Percentiles rank a stretch among this genome's conserved stretches.
These are phyloP conservation scores for Aegilops bicornis DNA, from an alignment of 176 grass and related monocot genomes.

Conservation along the genomic window DNA sequence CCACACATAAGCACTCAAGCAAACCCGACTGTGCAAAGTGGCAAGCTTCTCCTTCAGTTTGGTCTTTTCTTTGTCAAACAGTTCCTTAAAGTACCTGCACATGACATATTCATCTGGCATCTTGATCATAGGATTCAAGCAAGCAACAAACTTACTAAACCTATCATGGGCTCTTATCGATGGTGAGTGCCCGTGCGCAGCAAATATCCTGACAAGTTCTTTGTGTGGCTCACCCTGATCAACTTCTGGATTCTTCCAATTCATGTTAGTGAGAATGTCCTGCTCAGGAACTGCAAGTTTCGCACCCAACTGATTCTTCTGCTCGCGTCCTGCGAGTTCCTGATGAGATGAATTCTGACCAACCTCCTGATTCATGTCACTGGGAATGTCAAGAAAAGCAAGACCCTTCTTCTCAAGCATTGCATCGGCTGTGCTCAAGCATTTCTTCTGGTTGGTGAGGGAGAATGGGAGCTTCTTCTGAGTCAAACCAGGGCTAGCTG, in stretches of 20 bases:
- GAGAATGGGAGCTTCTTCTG: conserved; percentile 37
- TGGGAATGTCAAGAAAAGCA: not conserved
- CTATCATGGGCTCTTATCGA: conserved; percentile 1
- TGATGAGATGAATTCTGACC: not conserved
- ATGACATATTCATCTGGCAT: not conserved
- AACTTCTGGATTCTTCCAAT: not conserved
- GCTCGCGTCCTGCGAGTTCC: not conserved
- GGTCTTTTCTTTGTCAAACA: conserved; percentile 31
- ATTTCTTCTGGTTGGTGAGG: conserved; percentile 9
- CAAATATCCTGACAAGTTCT: conserved; percentile 22
- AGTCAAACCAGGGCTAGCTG: not conserved
- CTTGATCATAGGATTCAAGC: conserved; percentile 30
- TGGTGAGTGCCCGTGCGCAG: conserved; percentile 24
- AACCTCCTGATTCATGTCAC: not conserved
- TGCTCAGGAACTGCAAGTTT: not conserved
- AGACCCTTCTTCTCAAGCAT: not conserved
- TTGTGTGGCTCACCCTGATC: not conserved
- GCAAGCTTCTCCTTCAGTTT: conserved; percentile 34
- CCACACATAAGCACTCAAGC: conserved; percentile 36
- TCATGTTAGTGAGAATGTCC: not conserved
- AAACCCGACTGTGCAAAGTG: conserved; percentile 16
- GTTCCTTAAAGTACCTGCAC: not conserved
- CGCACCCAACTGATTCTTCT: not conserved
- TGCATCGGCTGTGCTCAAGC: not conserved
- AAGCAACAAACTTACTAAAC: conserved; percentile 34